Base-by-base conservation (phyloP, 352 stramenopile species). In the Globisporangium emineosum region DNA sequence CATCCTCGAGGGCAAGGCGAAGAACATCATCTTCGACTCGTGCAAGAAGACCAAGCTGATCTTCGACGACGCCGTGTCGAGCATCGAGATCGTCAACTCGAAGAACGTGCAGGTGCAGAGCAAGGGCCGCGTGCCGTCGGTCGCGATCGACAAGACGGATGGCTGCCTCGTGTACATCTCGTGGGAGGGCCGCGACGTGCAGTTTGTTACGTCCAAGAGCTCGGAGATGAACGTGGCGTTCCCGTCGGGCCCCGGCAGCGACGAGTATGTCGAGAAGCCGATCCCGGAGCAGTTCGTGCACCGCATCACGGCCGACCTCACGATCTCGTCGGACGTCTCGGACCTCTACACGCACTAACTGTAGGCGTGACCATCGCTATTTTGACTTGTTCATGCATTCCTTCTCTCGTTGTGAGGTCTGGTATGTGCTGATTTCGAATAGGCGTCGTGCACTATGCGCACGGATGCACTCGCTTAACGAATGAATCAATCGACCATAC, bases 71-170 rank as follows among this genome's bases (percentile, higher is more conserved):
- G 87, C 90, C 57, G 96, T 99, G 70, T 98, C 95, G 35, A 97
- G 90, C 60, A 89, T 98, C 58, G 97, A 99, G 79, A 79, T 99
- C 61, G 96, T 99, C 32, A 99, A 99, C 83, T 98, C 91, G 73
- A 98, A 99, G 82, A 94, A 91, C 66, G 89, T 99, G 60, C 94
- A 98, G 71, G 81, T 98, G 42, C 97, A 99, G 75, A 89, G 86
- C 66, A 96, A 94, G 66, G 93, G 91, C 60, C 77, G 86, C 35
- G 97, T 98, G 65, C 96, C 97, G 21, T 97, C 90, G 30, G 95
- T 99, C 63, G 92, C 94, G 5, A 98, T 99, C 77, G 97, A 99
- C 86, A 99, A 99, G 86, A 99, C 97, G 35, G 96, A 99, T 76
- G 96, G 97, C 63, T 97, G 96, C 66, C 80, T 98, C 45, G 86